Conservation (phyloP, 345 rosid genomes). For the Arabis alpina region DNA sequence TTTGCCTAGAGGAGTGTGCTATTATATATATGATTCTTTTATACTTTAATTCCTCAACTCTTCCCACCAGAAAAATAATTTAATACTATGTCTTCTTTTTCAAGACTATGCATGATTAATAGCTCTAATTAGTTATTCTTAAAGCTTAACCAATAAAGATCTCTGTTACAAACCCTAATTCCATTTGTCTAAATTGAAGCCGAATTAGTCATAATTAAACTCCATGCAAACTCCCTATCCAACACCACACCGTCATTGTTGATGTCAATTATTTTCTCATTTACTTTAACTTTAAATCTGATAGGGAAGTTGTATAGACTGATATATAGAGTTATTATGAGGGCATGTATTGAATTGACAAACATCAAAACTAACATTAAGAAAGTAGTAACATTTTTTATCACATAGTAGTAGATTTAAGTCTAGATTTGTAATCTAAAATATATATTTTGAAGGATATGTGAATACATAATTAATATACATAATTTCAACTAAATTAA, state of each 20-base stretch:
- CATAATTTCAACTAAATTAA: not conserved
- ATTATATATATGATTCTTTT: no score
- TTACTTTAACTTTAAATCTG: not conserved
- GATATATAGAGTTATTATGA: constrained; percentile 1
- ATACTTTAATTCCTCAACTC: constrained; percentile 30
- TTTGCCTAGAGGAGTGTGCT: no score
- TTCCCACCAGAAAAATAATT: constrained; percentile 35
- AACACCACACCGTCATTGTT: not conserved
- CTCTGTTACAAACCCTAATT: constrained; percentile 19
- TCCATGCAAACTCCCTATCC: constrained; percentile 21
- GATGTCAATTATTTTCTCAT: not conserved
- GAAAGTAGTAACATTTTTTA: no score
- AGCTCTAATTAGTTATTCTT: not conserved
- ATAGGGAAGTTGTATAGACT: not conserved
- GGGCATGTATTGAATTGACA: not conserved
- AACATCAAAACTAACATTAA: no score
- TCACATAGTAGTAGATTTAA: no score
- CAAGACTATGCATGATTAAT: constrained; percentile 13
- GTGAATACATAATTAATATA: not conserved
- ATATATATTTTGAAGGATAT: not conserved
- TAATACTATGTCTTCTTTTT: constrained; percentile 17
- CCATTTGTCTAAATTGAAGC: not conserved
- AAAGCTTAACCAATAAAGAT: not conserved
- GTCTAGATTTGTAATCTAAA: no score
- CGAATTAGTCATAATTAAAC: not conserved